Percentiles rank a stretch among this genome's conserved stretches.
These are phyloP conservation scores for Trifolium subterraneum DNA, from an alignment of 306 rosid species.

Conservation along the genomic window DNA sequence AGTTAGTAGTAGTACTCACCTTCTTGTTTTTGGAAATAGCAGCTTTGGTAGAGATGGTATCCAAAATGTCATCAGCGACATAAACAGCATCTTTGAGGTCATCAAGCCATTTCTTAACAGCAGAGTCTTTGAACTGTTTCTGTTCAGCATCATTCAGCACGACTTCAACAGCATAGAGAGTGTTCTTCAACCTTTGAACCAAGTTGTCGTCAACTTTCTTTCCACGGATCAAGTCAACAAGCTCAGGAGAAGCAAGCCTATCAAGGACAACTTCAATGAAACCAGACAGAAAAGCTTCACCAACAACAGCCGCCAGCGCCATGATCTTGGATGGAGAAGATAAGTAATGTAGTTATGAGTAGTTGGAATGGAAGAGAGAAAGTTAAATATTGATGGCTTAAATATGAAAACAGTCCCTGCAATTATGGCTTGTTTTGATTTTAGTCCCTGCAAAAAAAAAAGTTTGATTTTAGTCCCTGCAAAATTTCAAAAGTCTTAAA, in stretches of 20 bases:
- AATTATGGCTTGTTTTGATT: too few relatives aligned
- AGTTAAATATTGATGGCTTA: too few relatives aligned
- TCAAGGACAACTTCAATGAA: neutral
- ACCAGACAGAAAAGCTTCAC: neutral
- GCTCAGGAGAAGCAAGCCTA: neutral
- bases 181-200: constrained; percentile 9
- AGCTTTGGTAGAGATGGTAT: neutral
- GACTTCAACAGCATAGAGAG: neutral
- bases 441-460: too few relatives aligned
- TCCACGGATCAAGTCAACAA: neutral
- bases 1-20: neutral
- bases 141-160: constrained; percentile 1
- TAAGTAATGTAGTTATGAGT: too few relatives aligned
- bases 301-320: neutral
- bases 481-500: too few relatives aligned
- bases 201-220: neutral
- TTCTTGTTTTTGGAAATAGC: neutral
- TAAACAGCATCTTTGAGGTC: constrained; percentile 20
- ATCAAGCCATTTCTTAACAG: constrained; percentile 9
- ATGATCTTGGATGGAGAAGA: neutral
- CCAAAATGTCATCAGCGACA: constrained; percentile 1
- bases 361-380: too few relatives aligned
- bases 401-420: too few relatives aligned
- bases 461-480: too few relatives aligned
- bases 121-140: neutral